Conservation (phyloP, 495 filamentous ascomycete species). For the Lophiotrema nucula region DNA sequence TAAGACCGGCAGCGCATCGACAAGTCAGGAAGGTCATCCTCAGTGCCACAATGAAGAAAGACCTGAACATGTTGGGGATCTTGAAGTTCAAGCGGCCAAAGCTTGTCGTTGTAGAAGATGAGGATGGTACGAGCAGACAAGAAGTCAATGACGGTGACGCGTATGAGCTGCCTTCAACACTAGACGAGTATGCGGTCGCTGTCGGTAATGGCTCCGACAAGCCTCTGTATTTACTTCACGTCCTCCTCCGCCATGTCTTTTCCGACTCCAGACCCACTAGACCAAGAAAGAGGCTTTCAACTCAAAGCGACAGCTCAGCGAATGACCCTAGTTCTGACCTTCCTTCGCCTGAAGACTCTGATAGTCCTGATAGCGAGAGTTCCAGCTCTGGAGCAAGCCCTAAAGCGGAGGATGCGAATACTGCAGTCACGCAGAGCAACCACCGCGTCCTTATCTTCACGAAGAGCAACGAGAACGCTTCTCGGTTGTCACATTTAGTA, state of each 20-base stretch:
- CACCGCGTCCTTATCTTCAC: slow-evolving; percentile 74
- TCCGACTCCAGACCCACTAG: slow-evolving; percentile 27
- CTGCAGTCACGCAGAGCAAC: not conserved
- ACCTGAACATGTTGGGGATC: slow-evolving; percentile 73
- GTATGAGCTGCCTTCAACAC: slow-evolving; percentile 63
- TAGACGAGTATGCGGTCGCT: slow-evolving; percentile 72
- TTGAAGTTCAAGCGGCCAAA: slow-evolving; percentile 72
- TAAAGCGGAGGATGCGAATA: not conserved
- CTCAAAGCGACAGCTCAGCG: not conserved
- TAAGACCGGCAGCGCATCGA: slow-evolving; percentile 45
- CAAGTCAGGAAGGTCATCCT: slow-evolving; percentile 69
- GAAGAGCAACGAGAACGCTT: slow-evolving; percentile 78
- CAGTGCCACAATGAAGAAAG: slow-evolving; percentile 90
- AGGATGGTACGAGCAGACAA: slow-evolving; percentile 44
- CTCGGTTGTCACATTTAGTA: slow-evolving; percentile 77
- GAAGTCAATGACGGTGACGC: slow-evolving; percentile 34
- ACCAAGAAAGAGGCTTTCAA: not conserved
- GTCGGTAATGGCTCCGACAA: slow-evolving; percentile 75
- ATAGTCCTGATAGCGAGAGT: too few relatives aligned
- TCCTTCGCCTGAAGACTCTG: not conserved
- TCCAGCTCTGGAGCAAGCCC: not conserved
- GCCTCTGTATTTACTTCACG: slow-evolving; percentile 70
- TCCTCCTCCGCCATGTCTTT: slow-evolving; percentile 49
- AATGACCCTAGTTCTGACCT: slow-evolving; percentile 8
- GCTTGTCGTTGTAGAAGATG: slow-evolving; percentile 66